phyloP scores from a whole-genome alignment of 495 filamentous ascomycete species.

The Penicillium antarcticum region DNA sequence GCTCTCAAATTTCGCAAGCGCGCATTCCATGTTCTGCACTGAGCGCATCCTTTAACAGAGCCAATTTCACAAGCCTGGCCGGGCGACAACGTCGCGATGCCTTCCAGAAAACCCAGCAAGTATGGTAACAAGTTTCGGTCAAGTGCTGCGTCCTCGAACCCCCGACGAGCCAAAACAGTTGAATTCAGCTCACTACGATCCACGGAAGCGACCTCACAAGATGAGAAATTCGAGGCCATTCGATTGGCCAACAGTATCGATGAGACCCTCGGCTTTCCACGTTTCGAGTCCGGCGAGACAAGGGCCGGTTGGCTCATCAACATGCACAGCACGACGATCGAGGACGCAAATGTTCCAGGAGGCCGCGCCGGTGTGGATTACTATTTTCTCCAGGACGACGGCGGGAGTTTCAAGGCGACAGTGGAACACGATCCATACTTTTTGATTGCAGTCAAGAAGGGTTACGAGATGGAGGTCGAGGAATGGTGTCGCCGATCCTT shows the following conservation, averaged over 20 bases:
- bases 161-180: conserved; percentile 67
- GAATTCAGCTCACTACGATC: conserved; percentile 69
- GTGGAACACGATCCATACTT: conserved; percentile 97
- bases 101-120: conserved; percentile 53
- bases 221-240: conserved; percentile 80
- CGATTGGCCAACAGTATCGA: conserved; percentile 87
- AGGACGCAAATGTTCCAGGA: conserved; percentile 76
- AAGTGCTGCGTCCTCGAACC: conserved; percentile 45
- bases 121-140: conserved; percentile 55
- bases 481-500: conserved; percentile 88
- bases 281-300: conserved; percentile 85
- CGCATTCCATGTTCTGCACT: conserved; percentile 26
- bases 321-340: conserved; percentile 82
- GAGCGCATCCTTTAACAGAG: conserved; percentile 5
- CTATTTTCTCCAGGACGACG: conserved; percentile 95
- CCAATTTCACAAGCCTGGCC: conserved; percentile 21
- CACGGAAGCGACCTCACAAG: conserved; percentile 79
- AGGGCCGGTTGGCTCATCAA: conserved; percentile 92
- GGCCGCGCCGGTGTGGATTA: conserved; percentile 91
- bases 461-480: conserved; percentile 87
- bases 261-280: conserved; percentile 87
- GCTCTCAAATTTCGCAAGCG: conserved; percentile 2
- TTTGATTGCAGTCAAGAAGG: conserved; percentile 82
- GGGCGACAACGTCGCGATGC: conserved; percentile 46
- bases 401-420: conserved; percentile 92